Evolutionary conservation across 805 yeast genomes (phyloP), one percentile per base, ranked within the genome.

Genomic region (Zygosaccharomyces gambellarensis): DNA sequence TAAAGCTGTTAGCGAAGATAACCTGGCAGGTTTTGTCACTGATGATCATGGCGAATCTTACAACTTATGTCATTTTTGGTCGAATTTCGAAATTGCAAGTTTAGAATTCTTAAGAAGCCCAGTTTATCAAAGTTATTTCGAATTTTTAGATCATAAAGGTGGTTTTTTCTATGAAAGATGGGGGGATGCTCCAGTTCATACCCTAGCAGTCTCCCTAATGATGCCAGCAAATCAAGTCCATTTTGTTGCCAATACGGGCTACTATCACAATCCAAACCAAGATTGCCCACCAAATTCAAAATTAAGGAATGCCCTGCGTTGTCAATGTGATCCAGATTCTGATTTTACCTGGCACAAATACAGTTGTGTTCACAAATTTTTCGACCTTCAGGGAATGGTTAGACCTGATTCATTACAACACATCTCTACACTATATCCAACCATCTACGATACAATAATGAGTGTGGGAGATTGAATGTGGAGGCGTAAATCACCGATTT

Each of bases 111-210:
- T 87, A 72, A 73, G 77, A 36, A 79, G 86, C 19, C 74, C 78
- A 4, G 65, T 74, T 22, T 94, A 92, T 67, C 75, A 80, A 44
- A 73, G 72, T 21, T 90, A 82, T 65, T 88, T 87, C 64, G 69
- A 82, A 36, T 78, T 72, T 56, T 68, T 92, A 41, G 97, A 94
- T 47, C 43, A 65, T 5, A 70, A 81, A 4, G 88, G 90, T 8
- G 97, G 98, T 0, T 90, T 92, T 62, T 90, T 82, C 74, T 76
- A 78, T 48, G 97, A 94, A 65, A 73, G 99, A 61, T 92, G 98
- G 98, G 98, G 98, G 2, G 98, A 92, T 74, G 97, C 97, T 0
- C 96, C 97, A 0, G 82, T 92, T 6, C 97, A 90, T 64, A 83
- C 97, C 0, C 67, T 94, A 21, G 98, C 94, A 0, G 79, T 85